Evolutionary conservation across 1,139 yeast species (phyloP), one percentile per base, ranked within the genome.

Genomic region (Scheffersomyces lignicola): DNA sequence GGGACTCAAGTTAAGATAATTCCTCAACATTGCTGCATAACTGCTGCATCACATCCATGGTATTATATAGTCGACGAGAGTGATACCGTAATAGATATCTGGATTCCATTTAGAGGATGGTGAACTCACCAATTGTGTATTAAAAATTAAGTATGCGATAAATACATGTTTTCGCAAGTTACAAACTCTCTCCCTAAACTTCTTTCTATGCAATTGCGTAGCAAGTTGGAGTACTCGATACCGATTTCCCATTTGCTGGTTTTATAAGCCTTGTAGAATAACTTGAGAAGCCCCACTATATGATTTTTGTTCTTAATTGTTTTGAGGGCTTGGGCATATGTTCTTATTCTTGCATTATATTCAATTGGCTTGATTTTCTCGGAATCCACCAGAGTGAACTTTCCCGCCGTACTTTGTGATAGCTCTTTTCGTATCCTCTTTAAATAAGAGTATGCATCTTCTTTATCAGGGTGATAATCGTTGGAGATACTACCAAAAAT

Each of bases 1-100:
- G 83, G 89, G 2, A 69, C 79, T 1, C 69, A 72, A 34, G 65
- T 84, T 6, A 61, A 64, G 30, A 64, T 85, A 26, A 49, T 76
- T 20, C 90, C 92, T 1, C 92, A 85, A 51, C 94, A 85, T 52
- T 65, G 80, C 9, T 85, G 94, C 55, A 84, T 85, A 39, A 74
- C 86, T 1, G 84, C 86, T 31, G 80, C 82, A 4, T 66, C 78
- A 11, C 80, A 69, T 52, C 78, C 78, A 3, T 78, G 76, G 65
- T 82, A 69, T 56, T 82, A 62, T 52, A 62, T 80, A 1, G 65
- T 78, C 15, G 78, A 78, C 27, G 73, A 66, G 8, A 62, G 57
- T 3, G 73, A 69, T 13, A 80, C 83, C 3, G 69, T 62, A 1
- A n/a, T n/a, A n/a, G 92, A 85, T 51, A 64, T 84, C 10, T 83